Base-by-base conservation (phyloP, 1,284 basidiomycete genomes). In the Microbotryum silenes-acaulis region DNA sequence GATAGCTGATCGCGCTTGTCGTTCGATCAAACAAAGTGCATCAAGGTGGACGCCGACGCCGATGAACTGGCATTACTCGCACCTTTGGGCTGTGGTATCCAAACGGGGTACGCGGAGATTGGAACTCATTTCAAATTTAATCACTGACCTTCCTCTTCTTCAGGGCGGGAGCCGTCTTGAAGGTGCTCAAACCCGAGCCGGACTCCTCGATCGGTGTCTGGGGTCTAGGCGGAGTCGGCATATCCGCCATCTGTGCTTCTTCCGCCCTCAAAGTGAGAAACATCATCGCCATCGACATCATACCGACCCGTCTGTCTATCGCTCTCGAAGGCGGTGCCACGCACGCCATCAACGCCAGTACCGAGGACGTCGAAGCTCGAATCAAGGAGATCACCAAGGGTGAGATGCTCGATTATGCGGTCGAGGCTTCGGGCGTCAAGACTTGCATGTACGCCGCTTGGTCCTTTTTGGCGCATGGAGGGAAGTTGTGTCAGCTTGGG, bases 241-340 rank as follows among this genome's bases (percentile, higher is more conserved):
- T 65, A 37, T 68, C 63, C 29, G 69, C 71, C 23, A 46, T 68
- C n/a, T 70, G 69, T 48, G 70, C 70, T 0, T 67, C 71, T 1
- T 54, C 58, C 3, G 54, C 62, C 21, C 62, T 68, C 53, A 52
- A 60, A 5, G 54, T 71, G 44, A 25, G 52, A 23, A 67, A 55
- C 18, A 70, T 71, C 54, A 67, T 72, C 57, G 67, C 62, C 18
- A 65, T 72, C 27, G 71, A 72, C 59, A 57, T 72, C 21, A 53
- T 71, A 16, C 55, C 63, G 3, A 56, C 60, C 4, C 61, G 71
- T 0, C 67, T 68, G 4, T 59, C 54, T 14, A 59, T 70, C 3
- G 71, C 71, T 18, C 54, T 59, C 45, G 45, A 59, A 9, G 59
- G 63, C 6, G 70, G 71, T 2, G 71, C 70, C 7, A 66, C 64